Base-by-base conservation (phyloP, 306 rosid species). In the Senna tora region DNA sequence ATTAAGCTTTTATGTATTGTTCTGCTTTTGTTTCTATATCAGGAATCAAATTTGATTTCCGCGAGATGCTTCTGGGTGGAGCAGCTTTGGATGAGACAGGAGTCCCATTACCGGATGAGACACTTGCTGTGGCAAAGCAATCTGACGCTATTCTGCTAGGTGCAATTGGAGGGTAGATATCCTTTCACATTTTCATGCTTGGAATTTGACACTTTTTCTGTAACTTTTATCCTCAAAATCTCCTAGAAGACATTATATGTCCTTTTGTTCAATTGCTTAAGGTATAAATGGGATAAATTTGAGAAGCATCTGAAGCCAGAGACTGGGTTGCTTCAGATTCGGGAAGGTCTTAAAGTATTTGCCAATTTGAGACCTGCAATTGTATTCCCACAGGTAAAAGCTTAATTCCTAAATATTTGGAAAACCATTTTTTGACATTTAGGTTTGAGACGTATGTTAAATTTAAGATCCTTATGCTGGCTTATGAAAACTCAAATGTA, bases 71-170 rank as follows among this genome's bases (percentile, higher is more conserved):
- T 32, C 47, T 94, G 50, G 98, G 98, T 25, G 97, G 98, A 79
- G 92, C 89, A 78, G 96, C 97, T 3, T 80, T 94, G 69, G 98
- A 94, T 72, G 88, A 79, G 63, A 86, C 91, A 0, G 97, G 98
- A 17, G 87, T 91, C 50, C 97, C 98, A 0, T 74, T 94, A 36
- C 98, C 96, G 0, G 91, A 91, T 0, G 97, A 89, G 65, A 91
- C 97, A 15, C 92, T 91, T 66, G 77, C 82, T 14, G 77, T 59
- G 0, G 92, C 97, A 2, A 86, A 86, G 74, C 76, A 89, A 80
- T 91, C 98, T 20, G 89, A 94, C 63, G 96, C 92, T 1, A 81
- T 94, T 75, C 89, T 94, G 15, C 90, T 94, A 6, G 97, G 98
- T 54, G 91, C 97, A 9, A 88, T 91, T 77, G 97, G 98, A 80